Evolutionary conservation across 768 basidiomycete species (phyloP), one percentile per base, ranked within the genome.

Genomic region (Auriscalpium orientale): DNA sequence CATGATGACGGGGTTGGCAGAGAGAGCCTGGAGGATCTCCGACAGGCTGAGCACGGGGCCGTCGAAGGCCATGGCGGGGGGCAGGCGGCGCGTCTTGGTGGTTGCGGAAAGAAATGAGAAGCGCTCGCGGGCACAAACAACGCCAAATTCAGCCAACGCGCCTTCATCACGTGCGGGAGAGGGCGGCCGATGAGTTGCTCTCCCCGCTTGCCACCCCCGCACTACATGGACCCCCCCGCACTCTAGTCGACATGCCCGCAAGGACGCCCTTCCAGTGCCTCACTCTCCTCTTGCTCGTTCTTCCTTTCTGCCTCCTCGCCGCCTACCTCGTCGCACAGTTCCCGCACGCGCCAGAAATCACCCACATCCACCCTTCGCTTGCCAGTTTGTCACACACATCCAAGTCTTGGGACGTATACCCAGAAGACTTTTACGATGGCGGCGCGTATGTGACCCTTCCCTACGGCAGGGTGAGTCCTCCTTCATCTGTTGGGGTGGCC

Each of bases 401-500:
- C 34, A 76, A 77, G 20, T 80, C 81, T n/a, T 84, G 87, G 80
- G 67, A 76, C 9, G 79, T 91, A 51, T 91, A 91, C 64, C 83
- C 86, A 0, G 84, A 87, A 55, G 77, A 87, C 59, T 84, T 79
- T 63, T 89, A 82, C 64, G 66, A 74, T 0, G 78, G 82, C 11
- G 83, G 84, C 8, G 78, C 74, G 10, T 90, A 89, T 68, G 85
- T 77, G 4, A 68, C 71, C 1, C 72, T 90, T 49, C 89, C 89
- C 1, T 76, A 77, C 55, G 89, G 89, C 44, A 74, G 76, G 56
- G 85, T 84, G 57, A 46, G 79, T 70, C 60, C 56, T 61, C 55
- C 4, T 13, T 50, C 22, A 37, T 57, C 36, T 10, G 51, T 44
- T 43, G 33, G 7, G 12, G 54, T 37, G 43, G 20, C 21, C 47